Evolutionary conservation across 352 stramenopile genomes (phyloP), one percentile per base, ranked within the genome.

Genomic region (Salisapilia sapeloensis): DNA sequence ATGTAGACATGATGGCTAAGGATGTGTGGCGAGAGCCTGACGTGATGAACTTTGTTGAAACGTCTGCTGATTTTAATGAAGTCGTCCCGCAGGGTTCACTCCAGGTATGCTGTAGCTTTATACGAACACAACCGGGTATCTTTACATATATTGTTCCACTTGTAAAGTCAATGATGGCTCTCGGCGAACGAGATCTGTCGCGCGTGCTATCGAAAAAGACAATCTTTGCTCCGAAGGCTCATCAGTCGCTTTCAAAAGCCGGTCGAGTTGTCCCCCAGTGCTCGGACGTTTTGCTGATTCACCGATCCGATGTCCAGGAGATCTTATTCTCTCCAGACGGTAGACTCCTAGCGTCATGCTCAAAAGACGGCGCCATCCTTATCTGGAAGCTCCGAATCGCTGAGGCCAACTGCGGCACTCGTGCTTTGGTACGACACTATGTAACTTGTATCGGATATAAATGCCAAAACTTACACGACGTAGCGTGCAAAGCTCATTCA

Each of bases 261-360:
- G 9, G 42, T 4, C 24, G n/a, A 12, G 40, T 80, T 5, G 24
- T 32, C 13, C 40, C 46, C 1, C 38, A 61, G 21, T 82, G 65
- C 29, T 27, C 60, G 0, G 46, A 49, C 0, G 33, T 81, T 1
- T 30, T 84, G 14, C 29, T 62, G 7, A 54, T 55, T 17, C 64
- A 79, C 38, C 61, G 40, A 6, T 52, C 48, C 18, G 64, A 84
- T 22, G 60, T 87, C n/a, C 56, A 56, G 38, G 60, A 81, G 24
- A 29, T 92, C 10, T 49, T 54, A 3, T 94, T 93, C 34, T 84
- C 76, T 4, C 77, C 79, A 0, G 43, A 89, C 39, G 81, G 79
- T 17, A 36, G 58, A 9, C 60, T 69, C 20, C 44, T 94, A 36
- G 77, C 78, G 12, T 91, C 76, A 1, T 67, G 69, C 3, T 80